phyloP scores from a whole-genome alignment of 257 asterid genomes.

The Nicotiana paniculata region DNA sequence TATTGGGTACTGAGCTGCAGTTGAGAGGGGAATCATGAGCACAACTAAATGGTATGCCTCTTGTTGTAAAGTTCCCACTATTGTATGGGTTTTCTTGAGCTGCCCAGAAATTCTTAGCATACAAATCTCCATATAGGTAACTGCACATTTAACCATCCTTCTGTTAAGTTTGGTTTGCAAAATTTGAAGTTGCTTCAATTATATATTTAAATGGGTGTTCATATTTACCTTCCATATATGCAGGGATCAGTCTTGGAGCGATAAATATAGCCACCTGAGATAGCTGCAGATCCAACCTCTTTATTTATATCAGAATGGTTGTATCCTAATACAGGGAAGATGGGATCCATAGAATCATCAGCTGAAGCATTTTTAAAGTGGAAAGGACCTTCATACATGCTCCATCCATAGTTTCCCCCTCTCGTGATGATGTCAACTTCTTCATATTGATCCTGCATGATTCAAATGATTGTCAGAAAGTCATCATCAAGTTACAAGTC shows the following conservation, averaged over 20 bases:
- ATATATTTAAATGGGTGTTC: neutral
- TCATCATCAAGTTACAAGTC: neutral
- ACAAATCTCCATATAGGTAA: constrained; percentile 82
- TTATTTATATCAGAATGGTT: constrained; percentile 55
- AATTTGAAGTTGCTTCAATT: neutral
- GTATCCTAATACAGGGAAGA: constrained; percentile 75
- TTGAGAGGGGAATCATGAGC: constrained; percentile 74
- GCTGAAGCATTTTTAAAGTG: constrained; percentile 49
- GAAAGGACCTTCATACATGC: constrained; percentile 70
- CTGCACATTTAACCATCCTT: constrained; percentile 30
- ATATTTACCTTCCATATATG: constrained; percentile 73
- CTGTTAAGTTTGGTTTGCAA: neutral
- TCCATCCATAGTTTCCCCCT: constrained; percentile 97
- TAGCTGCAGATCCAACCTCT: constrained; percentile 78
- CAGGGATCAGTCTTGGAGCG: constrained; percentile 87
- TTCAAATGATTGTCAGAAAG: neutral
- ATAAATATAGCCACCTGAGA: constrained; percentile 73
- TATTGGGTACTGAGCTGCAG: constrained; percentile 60
- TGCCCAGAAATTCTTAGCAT: constrained; percentile 70
- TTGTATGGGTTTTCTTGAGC: constrained; percentile 59
- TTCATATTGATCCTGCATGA: constrained; percentile 64
- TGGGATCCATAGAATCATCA: constrained; percentile 44
- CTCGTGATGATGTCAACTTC: constrained; percentile 77
- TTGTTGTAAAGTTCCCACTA: constrained; percentile 74
- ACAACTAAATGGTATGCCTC: constrained; percentile 55